phyloP scores from a whole-genome alignment of 148 eudicot species.

The Rhododendron ferrugineum region DNA sequence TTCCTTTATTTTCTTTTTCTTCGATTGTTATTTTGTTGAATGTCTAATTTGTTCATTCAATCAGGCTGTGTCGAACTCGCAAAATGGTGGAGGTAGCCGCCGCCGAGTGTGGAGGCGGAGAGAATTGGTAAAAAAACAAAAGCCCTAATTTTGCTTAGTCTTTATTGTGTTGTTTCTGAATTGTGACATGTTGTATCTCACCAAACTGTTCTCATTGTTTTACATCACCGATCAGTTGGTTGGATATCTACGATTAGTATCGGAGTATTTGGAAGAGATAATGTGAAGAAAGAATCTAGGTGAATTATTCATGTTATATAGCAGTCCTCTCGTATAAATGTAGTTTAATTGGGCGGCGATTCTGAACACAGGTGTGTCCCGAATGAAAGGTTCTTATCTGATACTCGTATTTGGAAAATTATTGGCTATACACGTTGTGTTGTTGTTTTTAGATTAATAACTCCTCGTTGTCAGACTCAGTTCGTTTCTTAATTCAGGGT shows the following conservation, averaged over 20 bases:
- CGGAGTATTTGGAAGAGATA: neutral
- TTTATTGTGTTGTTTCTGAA: neutral
- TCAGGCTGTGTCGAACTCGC: slow-evolving; percentile 37
- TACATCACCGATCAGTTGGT: neutral
- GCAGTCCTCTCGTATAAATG: neutral
- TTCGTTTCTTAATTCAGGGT: neutral
- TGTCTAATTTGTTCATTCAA: neutral
- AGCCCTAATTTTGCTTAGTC: neutral
- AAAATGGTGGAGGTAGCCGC: slow-evolving; percentile 29
- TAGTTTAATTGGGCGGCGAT: neutral
- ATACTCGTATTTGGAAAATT: neutral
- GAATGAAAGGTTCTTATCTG: neutral
- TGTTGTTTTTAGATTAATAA: neutral
- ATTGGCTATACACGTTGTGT: neutral
- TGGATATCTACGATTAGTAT: neutral
- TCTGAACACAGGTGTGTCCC: neutral
- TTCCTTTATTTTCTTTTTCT: neutral
- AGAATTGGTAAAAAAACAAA: slow-evolving; percentile 47
- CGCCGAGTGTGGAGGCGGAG: slow-evolving; percentile 86
- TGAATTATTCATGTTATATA: neutral
- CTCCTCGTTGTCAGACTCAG: neutral
- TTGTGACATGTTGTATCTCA: neutral
- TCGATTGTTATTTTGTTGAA: neutral
- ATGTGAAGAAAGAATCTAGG: neutral
- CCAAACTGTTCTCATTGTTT: neutral